Percentiles rank a stretch among this genome's conserved stretches.
Evolutionary conservation across 805 yeast genomes (phyloP).

Genomic region (Starmerella vaccinii): DNA sequence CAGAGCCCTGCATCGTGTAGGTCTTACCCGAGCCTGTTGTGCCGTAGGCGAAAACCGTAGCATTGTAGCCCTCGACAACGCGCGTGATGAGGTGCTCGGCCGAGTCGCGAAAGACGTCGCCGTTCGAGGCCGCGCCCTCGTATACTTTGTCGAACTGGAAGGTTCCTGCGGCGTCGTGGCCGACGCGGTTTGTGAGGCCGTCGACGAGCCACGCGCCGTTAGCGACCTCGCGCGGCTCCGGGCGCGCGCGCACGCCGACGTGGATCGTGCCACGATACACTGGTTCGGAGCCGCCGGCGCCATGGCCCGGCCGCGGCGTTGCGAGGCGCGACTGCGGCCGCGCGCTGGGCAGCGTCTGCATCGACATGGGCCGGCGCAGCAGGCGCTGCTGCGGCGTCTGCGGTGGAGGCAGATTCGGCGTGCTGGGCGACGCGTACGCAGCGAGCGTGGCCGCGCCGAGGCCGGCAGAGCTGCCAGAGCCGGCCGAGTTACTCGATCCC

Average conservation of each 20-base stretch:
- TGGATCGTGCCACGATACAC: constrained; percentile 59
- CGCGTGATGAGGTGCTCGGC: constrained; percentile 47
- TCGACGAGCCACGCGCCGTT: constrained; percentile 12
- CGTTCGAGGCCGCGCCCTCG: constrained; percentile 44
- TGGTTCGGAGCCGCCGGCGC: constrained; percentile 6
- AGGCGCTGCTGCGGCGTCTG: constrained; percentile 19
- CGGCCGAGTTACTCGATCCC: neutral
- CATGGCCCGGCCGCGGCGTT: constrained; percentile 14
- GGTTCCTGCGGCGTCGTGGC: constrained; percentile 39
- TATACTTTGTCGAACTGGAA: constrained; percentile 75
- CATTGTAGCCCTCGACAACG: constrained; percentile 66
- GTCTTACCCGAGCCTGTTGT: constrained; percentile 94
- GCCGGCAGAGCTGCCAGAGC: neutral
- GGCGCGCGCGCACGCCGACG: constrained; percentile 72
- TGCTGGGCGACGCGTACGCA: constrained; percentile 3
- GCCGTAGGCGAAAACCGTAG: constrained; percentile 87
- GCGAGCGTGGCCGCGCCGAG: constrained; percentile 2
- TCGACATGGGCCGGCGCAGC: constrained; percentile 23
- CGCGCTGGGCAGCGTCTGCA: constrained; percentile 19
- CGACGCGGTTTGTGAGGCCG: constrained; percentile 7
- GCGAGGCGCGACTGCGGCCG: constrained; percentile 15
- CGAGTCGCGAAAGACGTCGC: constrained; percentile 47
- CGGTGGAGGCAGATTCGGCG: constrained; percentile 8
- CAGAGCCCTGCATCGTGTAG: constrained; percentile 71
- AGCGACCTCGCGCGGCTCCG: constrained; percentile 28